Evolutionary conservation across 208 protist genomes (phyloP).

Genomic region (Herpetomonas muscarum): DNA sequence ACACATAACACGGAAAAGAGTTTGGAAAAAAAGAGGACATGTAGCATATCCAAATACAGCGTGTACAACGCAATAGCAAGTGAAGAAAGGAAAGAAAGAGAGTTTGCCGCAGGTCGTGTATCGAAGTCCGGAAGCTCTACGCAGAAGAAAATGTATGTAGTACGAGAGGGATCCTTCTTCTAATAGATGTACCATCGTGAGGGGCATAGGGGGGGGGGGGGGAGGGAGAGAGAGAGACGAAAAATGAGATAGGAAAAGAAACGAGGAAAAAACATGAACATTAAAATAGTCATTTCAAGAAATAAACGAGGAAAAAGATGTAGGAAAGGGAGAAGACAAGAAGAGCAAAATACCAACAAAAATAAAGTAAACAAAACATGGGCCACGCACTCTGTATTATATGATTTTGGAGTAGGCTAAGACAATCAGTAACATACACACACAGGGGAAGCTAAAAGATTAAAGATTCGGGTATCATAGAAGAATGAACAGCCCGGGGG

Average conservation of each 20-base stretch:
- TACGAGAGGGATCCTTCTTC: too few relatives aligned
- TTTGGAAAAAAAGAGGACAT: background rate
- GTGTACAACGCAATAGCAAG: too few relatives aligned
- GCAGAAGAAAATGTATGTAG: background rate
- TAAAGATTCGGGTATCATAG: background rate
- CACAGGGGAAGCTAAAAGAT: background rate
- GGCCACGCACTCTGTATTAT: background rate
- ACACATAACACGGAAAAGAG: too few relatives aligned
- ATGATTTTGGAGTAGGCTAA: too few relatives aligned
- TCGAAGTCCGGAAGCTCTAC: background rate
- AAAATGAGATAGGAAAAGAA: background rate
- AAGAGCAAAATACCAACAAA: conserved; percentile 6
- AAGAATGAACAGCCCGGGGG: too few relatives aligned
- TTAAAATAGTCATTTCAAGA: background rate
- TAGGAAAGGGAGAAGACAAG: conserved; percentile 9
- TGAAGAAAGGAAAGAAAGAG: conserved; percentile 9
- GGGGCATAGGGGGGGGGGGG: background rate
- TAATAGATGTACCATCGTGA: too few relatives aligned
- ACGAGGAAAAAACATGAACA: background rate
- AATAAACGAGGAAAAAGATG: conserved; percentile 15
- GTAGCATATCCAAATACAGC: too few relatives aligned
- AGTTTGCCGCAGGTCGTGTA: too few relatives aligned
- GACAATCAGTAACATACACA: conserved; percentile 1
- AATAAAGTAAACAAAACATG: conserved; percentile 19
- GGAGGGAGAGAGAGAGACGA: conserved; percentile 10